A percentile compares a stretch with the other conserved stretches of the same genome.
phyloP scores from a whole-genome alignment of 2,329 filamentous ascomycete species.

The Colletotrichum sp. region DNA sequence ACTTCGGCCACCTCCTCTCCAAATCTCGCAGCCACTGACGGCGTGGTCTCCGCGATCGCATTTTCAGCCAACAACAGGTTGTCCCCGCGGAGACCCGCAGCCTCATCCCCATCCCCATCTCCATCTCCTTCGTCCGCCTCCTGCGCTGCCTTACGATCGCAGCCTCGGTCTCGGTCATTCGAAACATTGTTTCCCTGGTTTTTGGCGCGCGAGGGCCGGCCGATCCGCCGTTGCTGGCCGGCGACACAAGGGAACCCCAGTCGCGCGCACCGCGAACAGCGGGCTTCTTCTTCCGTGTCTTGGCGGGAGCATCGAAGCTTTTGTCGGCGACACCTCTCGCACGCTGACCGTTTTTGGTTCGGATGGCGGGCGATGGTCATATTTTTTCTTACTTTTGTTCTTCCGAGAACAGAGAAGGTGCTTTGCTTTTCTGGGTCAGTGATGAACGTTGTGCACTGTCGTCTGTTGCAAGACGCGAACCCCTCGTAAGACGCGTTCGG shows the following conservation, averaged over 20 bases:
- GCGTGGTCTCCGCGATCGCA: background rate
- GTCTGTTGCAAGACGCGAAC: background rate
- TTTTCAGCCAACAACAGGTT: background rate
- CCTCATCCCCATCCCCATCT: background rate
- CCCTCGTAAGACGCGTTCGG: background rate
- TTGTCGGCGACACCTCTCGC: conserved; percentile 36
- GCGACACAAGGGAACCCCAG: conserved; percentile 31
- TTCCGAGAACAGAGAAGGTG: background rate
- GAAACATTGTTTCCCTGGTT: background rate
- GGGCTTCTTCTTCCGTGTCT: conserved; percentile 15
- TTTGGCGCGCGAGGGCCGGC: conserved; percentile 27
- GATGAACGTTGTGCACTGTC: background rate
- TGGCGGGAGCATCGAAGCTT: conserved; percentile 36
- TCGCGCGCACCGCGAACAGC: conserved; percentile 32
- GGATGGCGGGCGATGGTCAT: conserved; percentile 26
- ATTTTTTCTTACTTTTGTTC: background rate
- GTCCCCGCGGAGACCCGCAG: background rate
- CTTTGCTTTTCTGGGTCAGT: background rate
- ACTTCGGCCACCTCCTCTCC: background rate
- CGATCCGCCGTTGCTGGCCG: conserved; percentile 35
- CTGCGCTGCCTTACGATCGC: background rate
- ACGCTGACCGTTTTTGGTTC: conserved; percentile 36
- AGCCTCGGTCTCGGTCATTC: background rate
- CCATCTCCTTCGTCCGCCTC: background rate
- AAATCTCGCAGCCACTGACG: background rate